phyloP scores from a whole-genome alignment of 2,329 filamentous ascomycete species.

The Ophiocordyceps camponoti-floridani region DNA sequence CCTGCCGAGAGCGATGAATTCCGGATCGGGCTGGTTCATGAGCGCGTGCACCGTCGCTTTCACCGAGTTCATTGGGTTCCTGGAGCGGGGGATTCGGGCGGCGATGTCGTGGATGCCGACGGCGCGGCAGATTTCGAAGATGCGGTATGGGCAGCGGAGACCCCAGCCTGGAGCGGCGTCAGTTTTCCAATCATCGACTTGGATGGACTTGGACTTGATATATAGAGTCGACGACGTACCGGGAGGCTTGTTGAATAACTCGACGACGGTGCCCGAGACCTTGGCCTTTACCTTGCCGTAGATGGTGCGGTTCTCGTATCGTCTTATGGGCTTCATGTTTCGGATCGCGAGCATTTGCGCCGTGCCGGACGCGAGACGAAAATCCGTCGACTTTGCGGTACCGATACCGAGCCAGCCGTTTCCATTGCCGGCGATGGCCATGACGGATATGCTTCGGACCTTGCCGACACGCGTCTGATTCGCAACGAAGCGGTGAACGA shows the following conservation, averaged over 20 bases:
- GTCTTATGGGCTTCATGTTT: constrained; percentile 81
- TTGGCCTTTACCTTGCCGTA: constrained; percentile 73
- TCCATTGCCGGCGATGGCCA: constrained; percentile 74
- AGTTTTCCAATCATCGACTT: too few relatives aligned
- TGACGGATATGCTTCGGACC: constrained; percentile 55
- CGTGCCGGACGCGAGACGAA: constrained; percentile 47
- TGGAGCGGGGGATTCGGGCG: constrained; percentile 63
- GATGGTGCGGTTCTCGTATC: constrained; percentile 86
- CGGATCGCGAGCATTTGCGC: constrained; percentile 67
- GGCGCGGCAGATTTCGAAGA: constrained; percentile 85
- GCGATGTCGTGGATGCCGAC: constrained; percentile 78
- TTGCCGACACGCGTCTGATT: constrained; percentile 98
- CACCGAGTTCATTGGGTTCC: constrained; percentile 96
- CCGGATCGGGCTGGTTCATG: constrained; percentile 66
- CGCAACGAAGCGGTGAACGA: constrained; percentile 57
- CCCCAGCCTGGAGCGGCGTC: constrained; percentile 68
- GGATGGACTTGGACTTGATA: too few relatives aligned
- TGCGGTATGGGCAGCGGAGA: constrained; percentile 73
- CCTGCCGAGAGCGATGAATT: constrained; percentile 73
- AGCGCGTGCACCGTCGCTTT: constrained; percentile 80
- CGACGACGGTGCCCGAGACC: constrained; percentile 71
- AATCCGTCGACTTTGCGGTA: constrained; percentile 72
- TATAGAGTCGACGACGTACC: constrained; percentile 40
- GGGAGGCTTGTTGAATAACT: constrained; percentile 67
- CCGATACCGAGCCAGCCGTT: constrained; percentile 77